These are phyloP conservation scores for Phaeosphaeria sp. DNA, from an alignment of 2,329 filamentous ascomycete genomes.

Conservation along the genomic window DNA sequence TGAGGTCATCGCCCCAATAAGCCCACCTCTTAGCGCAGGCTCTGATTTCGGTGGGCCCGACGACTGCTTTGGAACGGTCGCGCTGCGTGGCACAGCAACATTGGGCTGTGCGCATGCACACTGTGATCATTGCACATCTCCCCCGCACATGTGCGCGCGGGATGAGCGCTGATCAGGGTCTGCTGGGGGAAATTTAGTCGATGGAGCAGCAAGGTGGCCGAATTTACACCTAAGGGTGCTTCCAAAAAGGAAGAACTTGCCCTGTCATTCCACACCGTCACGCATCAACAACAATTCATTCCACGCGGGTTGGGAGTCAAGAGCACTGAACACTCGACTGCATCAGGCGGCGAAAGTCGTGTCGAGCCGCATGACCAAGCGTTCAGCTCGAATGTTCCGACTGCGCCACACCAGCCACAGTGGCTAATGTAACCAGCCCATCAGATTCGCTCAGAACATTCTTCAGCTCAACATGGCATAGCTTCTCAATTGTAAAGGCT, in stretches of 20 bases:
- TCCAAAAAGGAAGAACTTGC: not conserved
- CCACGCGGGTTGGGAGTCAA: not conserved
- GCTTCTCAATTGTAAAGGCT: not conserved
- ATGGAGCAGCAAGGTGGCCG: not conserved
- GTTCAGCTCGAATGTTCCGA: not conserved
- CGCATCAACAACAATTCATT: not conserved
- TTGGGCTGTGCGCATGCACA: conserved; percentile 18
- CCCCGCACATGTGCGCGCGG: conserved; percentile 4
- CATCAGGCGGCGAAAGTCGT: too few species aligned
- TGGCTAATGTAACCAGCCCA: not conserved
- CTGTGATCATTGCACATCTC: conserved; percentile 22
- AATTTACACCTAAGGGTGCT: not conserved
- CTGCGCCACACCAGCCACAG: not conserved
- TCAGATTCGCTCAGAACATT: not conserved
- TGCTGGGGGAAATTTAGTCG: conserved; percentile 2
- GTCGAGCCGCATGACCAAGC: not conserved
- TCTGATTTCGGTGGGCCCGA: conserved; percentile 13
- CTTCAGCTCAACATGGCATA: not conserved
- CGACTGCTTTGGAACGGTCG: conserved; percentile 15
- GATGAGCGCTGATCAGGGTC: conserved; percentile 6
- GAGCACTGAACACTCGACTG: too few species aligned
- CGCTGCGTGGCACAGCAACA: conserved; percentile 18
- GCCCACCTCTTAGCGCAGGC: conserved; percentile 12
- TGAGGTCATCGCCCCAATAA: conserved; percentile 24
- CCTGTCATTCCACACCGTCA: not conserved